Percentiles rank a stretch among this genome's conserved stretches.
phyloP scores from a whole-genome alignment of 2,329 filamentous ascomycete species.

The Talaromyces sp. region DNA sequence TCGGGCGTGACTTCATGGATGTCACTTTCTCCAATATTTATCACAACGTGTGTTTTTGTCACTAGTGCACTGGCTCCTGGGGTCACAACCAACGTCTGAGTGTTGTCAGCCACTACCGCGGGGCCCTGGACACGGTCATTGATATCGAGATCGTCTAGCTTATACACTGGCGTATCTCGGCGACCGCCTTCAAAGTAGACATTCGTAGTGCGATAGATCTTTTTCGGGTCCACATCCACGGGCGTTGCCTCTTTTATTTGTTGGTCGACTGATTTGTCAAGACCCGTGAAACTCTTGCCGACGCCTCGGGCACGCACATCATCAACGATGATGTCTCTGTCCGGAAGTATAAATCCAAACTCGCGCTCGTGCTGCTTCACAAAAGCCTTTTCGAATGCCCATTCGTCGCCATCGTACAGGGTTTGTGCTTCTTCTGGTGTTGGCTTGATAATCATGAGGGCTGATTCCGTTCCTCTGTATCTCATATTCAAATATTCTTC shows the following conservation, averaged over 20 bases:
- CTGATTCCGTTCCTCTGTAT: slow-evolving; percentile 84
- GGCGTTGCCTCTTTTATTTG: slow-evolving; percentile 68
- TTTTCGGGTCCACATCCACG: slow-evolving; percentile 54
- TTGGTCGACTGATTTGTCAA: slow-evolving; percentile 77
- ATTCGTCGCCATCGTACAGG: slow-evolving; percentile 60
- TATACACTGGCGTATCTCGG: slow-evolving; percentile 74
- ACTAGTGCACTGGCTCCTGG: slow-evolving; percentile 67
- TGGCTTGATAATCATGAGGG: slow-evolving; percentile 82
- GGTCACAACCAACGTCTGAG: slow-evolving; percentile 76
- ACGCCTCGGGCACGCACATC: slow-evolving; percentile 85
- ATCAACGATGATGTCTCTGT: slow-evolving; percentile 83
- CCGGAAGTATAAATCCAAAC: slow-evolving; percentile 82
- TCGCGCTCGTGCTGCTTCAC: slow-evolving; percentile 84
- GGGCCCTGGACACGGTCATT: slow-evolving; percentile 73
- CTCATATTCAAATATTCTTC: slow-evolving; percentile 94
- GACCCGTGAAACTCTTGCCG: slow-evolving; percentile 76
- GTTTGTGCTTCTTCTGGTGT: slow-evolving; percentile 55
- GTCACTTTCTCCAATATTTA: slow-evolving; percentile 62
- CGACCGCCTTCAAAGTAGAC: slow-evolving; percentile 85
- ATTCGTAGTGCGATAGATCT: slow-evolving; percentile 60
- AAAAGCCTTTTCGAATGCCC: slow-evolving; percentile 81
- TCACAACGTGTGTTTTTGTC: slow-evolving; percentile 77
- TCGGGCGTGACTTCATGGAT: slow-evolving; percentile 43
- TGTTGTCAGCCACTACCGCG: slow-evolving; percentile 70
- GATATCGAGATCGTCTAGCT: slow-evolving; percentile 66